phyloP scores from a whole-genome alignment of 208 protist genomes.

The Kentomonas sorsogonicus region DNA sequence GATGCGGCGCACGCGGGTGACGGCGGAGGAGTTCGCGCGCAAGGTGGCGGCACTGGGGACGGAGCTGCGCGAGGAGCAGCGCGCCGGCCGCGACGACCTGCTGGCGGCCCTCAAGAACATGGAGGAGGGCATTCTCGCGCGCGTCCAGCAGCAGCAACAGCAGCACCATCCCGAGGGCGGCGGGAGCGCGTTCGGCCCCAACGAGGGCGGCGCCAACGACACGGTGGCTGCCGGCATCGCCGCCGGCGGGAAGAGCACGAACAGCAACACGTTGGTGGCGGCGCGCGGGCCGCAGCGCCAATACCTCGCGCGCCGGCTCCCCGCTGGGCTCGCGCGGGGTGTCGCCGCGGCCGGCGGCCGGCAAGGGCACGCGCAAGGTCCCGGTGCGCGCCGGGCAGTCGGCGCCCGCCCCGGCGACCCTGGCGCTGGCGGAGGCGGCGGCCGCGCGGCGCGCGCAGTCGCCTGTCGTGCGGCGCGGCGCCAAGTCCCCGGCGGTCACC shows the following conservation, averaged over 20 bases:
- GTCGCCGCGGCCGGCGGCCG: background rate
- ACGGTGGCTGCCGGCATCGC: background rate
- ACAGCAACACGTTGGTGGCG: background rate
- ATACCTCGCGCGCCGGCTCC: background rate
- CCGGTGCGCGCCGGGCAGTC: too few species aligned
- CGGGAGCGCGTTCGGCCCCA: conserved; percentile 5
- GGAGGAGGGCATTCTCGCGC: conserved; percentile 2
- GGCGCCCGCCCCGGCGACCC: background rate
- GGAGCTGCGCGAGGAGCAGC: conserved; percentile 9
- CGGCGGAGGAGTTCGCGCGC: background rate
- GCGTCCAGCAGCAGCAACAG: background rate
- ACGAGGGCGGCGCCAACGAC: background rate
- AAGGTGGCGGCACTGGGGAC: background rate
- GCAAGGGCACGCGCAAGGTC: background rate
- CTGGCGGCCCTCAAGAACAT: conserved; percentile 12
- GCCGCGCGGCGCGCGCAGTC: background rate
- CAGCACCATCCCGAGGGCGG: background rate
- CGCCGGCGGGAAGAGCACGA: background rate
- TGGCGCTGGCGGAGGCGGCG: background rate
- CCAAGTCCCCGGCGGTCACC: background rate
- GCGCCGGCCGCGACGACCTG: background rate
- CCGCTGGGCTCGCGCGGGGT: background rate
- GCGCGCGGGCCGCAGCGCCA: background rate
- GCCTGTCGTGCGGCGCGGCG: background rate
- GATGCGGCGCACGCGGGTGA: conserved; percentile 1